Evolutionary conservation across 495 filamentous ascomycete genomes (phyloP), one percentile per base, ranked within the genome.

Genomic region (Neurospora sp.): DNA sequence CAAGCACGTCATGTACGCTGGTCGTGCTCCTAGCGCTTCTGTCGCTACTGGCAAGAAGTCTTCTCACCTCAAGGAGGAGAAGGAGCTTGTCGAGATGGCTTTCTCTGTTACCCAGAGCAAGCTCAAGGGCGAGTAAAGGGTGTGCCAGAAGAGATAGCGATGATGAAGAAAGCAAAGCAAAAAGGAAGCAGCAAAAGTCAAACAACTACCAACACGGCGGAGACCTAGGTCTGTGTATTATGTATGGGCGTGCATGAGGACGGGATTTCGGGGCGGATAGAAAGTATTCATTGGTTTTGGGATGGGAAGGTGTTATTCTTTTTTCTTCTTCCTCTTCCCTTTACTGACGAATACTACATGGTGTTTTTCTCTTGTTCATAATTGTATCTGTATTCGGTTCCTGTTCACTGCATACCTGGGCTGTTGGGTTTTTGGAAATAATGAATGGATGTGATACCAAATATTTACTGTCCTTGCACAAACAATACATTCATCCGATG

Each of bases 1-100:
- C 76, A 94, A 96, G 82, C 94, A 98, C 84, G 93, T 97, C 78
- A 91, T 97, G 89, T 99, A 99, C 83, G 96, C 96, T 59, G 96
- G 96, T 77, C 90, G 96, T 78, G 87, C 91, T 78, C 94, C 94
- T 22, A 95, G 91, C 78, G 94, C 96, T 40, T 92, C 89, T 78
- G 95, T 98, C 59, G 96, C 96, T 53, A 97, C 94, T 68, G 96
- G 96, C 81, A 81, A 96, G 76, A 99, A 99, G 91, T 82, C 87
- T 39, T 88, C 86, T 69, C 96, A 99, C 83, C 81, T 90, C 78
- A 97, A 96, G 89, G 96, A 99, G 86, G 96, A 99, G 87, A 86
- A 93, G 83, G 93, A 97, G 27, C 82, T 99, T 75, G 83, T 99
- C 76, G 88, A 96, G 81, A 88, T 87, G 82, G 96, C 88, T 59